These are phyloP conservation scores for Cajanus cajan DNA, from an alignment of 306 rosid species.

Conservation along the genomic window DNA sequence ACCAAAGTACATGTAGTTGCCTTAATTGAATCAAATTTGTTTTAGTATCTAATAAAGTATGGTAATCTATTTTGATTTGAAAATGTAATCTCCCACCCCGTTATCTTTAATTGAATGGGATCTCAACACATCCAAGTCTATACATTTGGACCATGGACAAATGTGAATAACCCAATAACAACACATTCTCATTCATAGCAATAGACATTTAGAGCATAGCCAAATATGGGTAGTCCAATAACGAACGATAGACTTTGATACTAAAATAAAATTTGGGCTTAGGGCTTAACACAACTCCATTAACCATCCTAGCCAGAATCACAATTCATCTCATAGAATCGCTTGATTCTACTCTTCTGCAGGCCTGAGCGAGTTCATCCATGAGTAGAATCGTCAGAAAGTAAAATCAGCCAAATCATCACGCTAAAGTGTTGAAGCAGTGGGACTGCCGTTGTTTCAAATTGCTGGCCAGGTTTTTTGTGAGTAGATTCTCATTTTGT, in stretches of 20 bases:
- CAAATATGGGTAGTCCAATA: background rate
- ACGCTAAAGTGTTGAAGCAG: too few relatives aligned
- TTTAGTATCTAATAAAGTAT: conserved; percentile 2
- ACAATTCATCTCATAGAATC: too few relatives aligned
- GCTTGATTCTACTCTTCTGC: too few relatives aligned
- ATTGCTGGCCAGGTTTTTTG: too few relatives aligned
- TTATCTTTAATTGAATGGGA: background rate
- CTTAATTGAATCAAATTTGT: conserved; percentile 16
- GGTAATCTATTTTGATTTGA: background rate
- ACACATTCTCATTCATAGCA: background rate
- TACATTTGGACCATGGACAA: background rate
- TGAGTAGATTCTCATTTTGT: too few relatives aligned
- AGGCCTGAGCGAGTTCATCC: too few relatives aligned
- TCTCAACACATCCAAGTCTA: background rate
- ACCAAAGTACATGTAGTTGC: background rate
- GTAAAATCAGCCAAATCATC: too few relatives aligned
- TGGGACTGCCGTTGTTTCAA: too few relatives aligned
- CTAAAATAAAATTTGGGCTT: background rate
- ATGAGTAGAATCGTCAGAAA: too few relatives aligned
- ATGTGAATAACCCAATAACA: background rate
- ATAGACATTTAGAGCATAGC: background rate
- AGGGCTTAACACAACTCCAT: background rate
- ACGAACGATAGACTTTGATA: background rate
- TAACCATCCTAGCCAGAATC: too few relatives aligned
- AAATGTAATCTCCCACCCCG: background rate